These are phyloP conservation scores for Henckelia pumila DNA, from an alignment of 257 asterid species.

Conservation along the genomic window DNA sequence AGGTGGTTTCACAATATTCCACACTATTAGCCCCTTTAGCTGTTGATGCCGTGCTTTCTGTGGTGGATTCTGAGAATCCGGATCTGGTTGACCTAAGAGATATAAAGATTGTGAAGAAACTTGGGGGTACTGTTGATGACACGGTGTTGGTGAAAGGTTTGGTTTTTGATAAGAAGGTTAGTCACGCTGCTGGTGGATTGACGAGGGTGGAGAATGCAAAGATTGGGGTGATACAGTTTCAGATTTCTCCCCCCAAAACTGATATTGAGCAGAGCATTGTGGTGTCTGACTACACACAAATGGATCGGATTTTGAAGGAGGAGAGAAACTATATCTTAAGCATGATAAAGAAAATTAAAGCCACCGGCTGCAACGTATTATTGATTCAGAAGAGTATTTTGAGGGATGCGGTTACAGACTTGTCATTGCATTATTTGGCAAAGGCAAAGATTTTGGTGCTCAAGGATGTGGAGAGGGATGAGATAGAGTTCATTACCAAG, in stretches of 20 bases:
- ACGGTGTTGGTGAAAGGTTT: conserved; percentile 79
- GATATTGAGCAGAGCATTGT: conserved; percentile 97
- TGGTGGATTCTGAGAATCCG: conserved; percentile 86
- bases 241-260: conserved; percentile 95
- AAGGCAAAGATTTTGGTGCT: conserved; percentile 93
- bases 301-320: conserved; percentile 98
- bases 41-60: conserved; percentile 90
- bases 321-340: conserved; percentile 91
- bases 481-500: conserved; percentile 96
- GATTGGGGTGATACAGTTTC: conserved; percentile 91
- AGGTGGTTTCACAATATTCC: conserved; percentile 97
- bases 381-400: conserved; percentile 97
- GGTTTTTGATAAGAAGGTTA: conserved; percentile 95
- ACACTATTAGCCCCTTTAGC: conserved; percentile 95
- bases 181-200: conserved; percentile 92
- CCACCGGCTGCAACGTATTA: conserved; percentile 87
- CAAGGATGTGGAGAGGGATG: conserved; percentile 97
- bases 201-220: conserved; percentile 89
- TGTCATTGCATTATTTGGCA: conserved; percentile 88
- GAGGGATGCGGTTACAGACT: conserved; percentile 96
- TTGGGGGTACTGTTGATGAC: conserved; percentile 95
- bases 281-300: conserved; percentile 94
- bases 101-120: conserved; percentile 84
- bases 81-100: conserved; percentile 91
- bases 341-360: conserved; percentile 94